These are phyloP conservation scores for Telfairia occidentalis DNA, from an alignment of 331 rosid species.

Conservation along the genomic window DNA sequence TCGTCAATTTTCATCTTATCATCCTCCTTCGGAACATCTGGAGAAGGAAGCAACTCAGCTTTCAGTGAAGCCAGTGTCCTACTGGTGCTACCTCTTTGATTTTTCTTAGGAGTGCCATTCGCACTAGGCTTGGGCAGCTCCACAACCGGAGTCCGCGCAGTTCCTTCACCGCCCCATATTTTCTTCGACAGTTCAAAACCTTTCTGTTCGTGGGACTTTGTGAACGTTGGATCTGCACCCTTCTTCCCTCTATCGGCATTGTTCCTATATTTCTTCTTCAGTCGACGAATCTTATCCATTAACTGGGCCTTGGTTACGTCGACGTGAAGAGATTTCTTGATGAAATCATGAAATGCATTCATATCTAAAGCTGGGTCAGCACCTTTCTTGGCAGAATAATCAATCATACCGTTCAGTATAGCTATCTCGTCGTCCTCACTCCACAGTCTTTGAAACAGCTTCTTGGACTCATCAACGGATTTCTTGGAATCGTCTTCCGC, in stretches of 20 bases:
- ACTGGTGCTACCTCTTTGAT: constrained; percentile 6
- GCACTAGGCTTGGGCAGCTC: constrained; percentile 20
- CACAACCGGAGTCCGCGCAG: background rate
- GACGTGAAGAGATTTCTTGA: constrained; percentile 32
- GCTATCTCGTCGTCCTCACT: constrained; percentile 48
- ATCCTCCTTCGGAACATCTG: constrained; percentile 5
- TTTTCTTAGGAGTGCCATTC: constrained; percentile 19
- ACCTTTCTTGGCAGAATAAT: constrained; percentile 24
- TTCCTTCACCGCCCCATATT: constrained; percentile 40
- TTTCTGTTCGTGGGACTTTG: constrained; percentile 31
- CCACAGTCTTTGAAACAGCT: constrained; percentile 42
- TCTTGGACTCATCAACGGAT: constrained; percentile 28
- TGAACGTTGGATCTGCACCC: constrained; percentile 17
- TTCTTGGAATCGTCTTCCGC: constrained; percentile 29
- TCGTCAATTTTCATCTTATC: constrained; percentile 8
- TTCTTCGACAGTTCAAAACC: constrained; percentile 41
- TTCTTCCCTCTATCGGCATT: constrained; percentile 20
- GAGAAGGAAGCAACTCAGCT: constrained; percentile 12
- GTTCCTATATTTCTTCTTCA: constrained; percentile 45
- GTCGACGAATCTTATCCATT: constrained; percentile 36
- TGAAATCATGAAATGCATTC: constrained; percentile 29
- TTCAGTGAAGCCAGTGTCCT: constrained; percentile 19
- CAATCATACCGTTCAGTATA: constrained; percentile 33
- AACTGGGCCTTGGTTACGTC: constrained; percentile 33
- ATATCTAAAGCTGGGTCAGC: constrained; percentile 20